A percentile compares a stretch with the other conserved stretches of the same genome.
These are phyloP conservation scores for Tulasnella sp. DNA, from an alignment of 768 basidiomycete genomes.

Conservation along the genomic window DNA sequence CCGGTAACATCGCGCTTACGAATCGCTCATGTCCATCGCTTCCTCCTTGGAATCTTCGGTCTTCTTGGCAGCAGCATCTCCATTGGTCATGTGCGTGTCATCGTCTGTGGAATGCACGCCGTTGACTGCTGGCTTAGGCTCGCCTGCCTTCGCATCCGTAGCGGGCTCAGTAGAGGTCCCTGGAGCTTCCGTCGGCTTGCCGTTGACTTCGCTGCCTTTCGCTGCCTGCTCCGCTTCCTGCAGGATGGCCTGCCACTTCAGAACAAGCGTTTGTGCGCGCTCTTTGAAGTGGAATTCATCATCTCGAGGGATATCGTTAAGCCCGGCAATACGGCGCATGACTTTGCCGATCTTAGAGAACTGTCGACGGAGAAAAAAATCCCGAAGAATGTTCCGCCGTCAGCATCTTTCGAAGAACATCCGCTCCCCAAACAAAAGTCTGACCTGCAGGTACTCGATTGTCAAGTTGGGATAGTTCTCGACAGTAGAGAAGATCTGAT, in stretches of 20 bases:
- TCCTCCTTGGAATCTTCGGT: constrained; percentile 25
- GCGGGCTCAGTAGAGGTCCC: background rate
- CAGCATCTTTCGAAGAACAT: background rate
- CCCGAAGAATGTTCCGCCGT: background rate
- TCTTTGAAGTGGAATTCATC: constrained; percentile 73
- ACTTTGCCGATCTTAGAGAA: constrained; percentile 85
- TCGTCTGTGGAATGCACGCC: constrained; percentile 11
- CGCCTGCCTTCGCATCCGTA: constrained; percentile 20
- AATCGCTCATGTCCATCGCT: constrained; percentile 34
- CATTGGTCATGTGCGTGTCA: constrained; percentile 17
- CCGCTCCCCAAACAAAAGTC: constrained; percentile 37
- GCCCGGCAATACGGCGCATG: constrained; percentile 79
- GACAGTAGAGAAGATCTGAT: constrained; percentile 73
- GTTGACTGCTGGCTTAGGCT: constrained; percentile 25
- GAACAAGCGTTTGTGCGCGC: constrained; percentile 68
- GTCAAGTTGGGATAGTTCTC: constrained; percentile 77
- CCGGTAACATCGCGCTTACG: background rate
- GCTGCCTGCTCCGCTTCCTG: constrained; percentile 22
- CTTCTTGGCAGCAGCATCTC: background rate
- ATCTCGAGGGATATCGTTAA: constrained; percentile 61
- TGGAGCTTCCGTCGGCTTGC: background rate
- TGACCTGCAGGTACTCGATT: constrained; percentile 69
- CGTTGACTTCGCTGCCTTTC: constrained; percentile 6
- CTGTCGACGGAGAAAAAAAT: constrained; percentile 45
- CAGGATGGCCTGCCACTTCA: constrained; percentile 59